A percentile compares a stretch with the other conserved stretches of the same genome.
Conservation (phyloP, 1,284 basidiomycete species). For the Ganoderma meredithae region DNA sequence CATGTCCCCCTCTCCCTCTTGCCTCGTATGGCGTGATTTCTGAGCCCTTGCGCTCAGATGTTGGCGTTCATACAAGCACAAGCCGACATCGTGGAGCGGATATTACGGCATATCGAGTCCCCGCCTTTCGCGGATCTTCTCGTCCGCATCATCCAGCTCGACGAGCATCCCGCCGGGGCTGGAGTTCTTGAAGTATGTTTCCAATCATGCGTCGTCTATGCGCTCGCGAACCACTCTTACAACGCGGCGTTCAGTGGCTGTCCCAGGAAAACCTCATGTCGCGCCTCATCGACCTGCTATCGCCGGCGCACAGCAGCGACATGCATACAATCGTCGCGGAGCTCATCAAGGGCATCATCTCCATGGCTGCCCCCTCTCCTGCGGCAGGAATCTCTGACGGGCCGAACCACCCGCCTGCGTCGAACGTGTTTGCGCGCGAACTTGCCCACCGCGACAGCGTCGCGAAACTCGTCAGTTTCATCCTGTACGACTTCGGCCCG, state of each 20-base stretch:
- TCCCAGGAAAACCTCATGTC: constrained; percentile 87
- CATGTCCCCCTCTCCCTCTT: constrained; percentile 31
- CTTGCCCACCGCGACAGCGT: constrained; percentile 84
- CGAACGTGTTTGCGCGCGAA: constrained; percentile 90
- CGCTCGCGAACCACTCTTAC: constrained; percentile 43
- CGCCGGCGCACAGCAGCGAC: constrained; percentile 80
- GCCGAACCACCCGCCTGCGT: constrained; percentile 72
- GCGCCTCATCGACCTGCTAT: constrained; percentile 84
- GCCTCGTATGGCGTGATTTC: constrained; percentile 38
- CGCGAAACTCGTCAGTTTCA: constrained; percentile 79
- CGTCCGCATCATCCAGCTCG: constrained; percentile 91
- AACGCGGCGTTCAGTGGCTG: constrained; percentile 74
- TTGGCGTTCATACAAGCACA: constrained; percentile 89
- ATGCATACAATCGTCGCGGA: constrained; percentile 92
- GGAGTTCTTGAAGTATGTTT: constrained; percentile 86
- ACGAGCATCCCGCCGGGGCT: constrained; percentile 84
- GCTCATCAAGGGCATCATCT: constrained; percentile 94
- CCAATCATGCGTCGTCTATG: constrained; percentile 40
- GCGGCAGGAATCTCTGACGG: constrained; percentile 73
- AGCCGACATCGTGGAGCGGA: constrained; percentile 83
- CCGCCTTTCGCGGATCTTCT: constrained; percentile 94
- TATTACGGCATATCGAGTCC: constrained; percentile 89
- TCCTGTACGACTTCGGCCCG: constrained; percentile 72
- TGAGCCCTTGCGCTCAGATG: constrained; percentile 68
- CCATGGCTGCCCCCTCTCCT: constrained; percentile 91